Evolutionary conservation across 176 grass and related monocot genomes (phyloP).

Genomic region (Ensete ventricosum): DNA sequence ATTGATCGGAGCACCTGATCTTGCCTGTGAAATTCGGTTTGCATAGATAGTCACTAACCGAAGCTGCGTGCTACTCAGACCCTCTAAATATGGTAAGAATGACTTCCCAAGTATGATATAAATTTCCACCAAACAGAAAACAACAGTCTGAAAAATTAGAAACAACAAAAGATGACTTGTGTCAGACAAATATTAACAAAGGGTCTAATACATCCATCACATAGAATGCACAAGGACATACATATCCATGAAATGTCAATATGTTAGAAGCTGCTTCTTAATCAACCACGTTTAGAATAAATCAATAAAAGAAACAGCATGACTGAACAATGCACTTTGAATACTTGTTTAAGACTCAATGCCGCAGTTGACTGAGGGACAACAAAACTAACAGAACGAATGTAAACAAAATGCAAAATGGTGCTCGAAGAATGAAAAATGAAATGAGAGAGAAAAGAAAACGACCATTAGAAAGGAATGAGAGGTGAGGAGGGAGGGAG

Average conservation of each 20-base stretch:
- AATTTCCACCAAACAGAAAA: conserved; percentile 97
- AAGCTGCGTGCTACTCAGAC: conserved; percentile 82
- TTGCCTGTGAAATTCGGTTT: conserved; percentile 77
- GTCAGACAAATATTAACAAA: not conserved
- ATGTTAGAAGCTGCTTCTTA: no score
- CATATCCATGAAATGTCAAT: not conserved
- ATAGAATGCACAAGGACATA: not conserved
- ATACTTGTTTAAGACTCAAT: no score
- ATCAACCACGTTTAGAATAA: no score
- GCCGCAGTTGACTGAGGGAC: no score
- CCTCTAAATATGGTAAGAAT: conserved; percentile 75
- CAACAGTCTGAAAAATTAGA: conserved; percentile 48
- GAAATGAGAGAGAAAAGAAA: no score
- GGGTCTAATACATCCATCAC: not conserved
- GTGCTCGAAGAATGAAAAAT: no score
- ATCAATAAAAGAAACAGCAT: no score
- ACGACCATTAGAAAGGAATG: no score
- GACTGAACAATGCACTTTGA: no score
- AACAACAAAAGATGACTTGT: not conserved
- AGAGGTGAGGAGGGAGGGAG: no score
- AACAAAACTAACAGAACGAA: no score
- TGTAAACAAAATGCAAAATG: no score
- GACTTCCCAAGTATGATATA: conserved; percentile 88
- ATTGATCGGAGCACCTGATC: conserved; percentile 48
- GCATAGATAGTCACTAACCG: conserved; percentile 87